Base-by-base conservation (phyloP, 345 rosid genomes). In the Citrus maxima region DNA sequence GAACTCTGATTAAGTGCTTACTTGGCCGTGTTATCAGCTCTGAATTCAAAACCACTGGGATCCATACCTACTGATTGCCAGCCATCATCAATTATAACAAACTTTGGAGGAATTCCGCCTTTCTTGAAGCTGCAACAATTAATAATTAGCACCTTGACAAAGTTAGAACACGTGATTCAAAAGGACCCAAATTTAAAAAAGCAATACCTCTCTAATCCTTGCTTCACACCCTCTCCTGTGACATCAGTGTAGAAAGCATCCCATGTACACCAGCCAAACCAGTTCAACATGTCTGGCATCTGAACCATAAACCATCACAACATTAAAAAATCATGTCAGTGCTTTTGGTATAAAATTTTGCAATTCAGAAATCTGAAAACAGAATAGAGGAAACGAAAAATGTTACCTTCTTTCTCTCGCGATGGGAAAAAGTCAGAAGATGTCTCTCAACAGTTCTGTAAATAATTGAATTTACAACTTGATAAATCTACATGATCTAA, bases 191-290 rank as follows among this genome's bases (percentile, higher is more conserved):
- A 51, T 54, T 21, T 51, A 35, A 55, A 59, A 40, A 40, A 72
- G 34, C 68, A 37, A 42, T 79, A 88, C 92, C 91, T 88, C 76
- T 86, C 83, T 56, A 91, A 69, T 46, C 95, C 93, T 87, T 85
- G 82, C 73, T 86, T 89, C 54, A 89, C 87, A 10, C 88, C 92
- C 73, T 87, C 88, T 10, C 88, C 83, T 35, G 86, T 88, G 71
- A 91, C 90, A 24, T 91, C 85, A 14, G 91, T 89, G 78, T 91
- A 88, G 81, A 89, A 89, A 76, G 93, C 95, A 81, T 91, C 95
- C 93, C 95, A 91, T 37, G 93, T 91, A 65, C 91, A 91, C 95
- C 95, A 91, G 32, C 95, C 93, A 82, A 89, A 91, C 93, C 93
- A 91, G 72, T 91, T 89, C 80, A 91, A 81, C 89, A 88, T 85